Base-by-base conservation (phyloP, 768 basidiomycete genomes). In the Boletus barrowsii region DNA sequence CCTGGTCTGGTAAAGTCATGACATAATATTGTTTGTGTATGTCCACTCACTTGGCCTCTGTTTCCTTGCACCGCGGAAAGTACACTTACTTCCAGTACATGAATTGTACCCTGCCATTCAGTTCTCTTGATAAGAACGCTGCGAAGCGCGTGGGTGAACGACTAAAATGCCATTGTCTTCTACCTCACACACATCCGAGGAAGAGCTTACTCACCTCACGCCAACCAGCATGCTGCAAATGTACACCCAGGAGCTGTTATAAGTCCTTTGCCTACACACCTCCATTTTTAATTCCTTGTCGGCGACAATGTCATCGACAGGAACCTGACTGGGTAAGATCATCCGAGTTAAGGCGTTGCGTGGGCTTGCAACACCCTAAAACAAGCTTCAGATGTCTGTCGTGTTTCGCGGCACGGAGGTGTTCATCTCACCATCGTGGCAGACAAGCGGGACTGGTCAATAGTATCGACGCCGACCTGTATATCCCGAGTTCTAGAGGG, bases 201-300 rank as follows among this genome's bases (percentile, higher is more conserved):
- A 14, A 15, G 13, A 54, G 3, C 29, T 29, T 5, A 61, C 79
- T 51, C 49, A 85, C 86, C 87, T 75, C 90, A 73, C 0, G 86
- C 90, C 24, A 94, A 64, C 68, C 96, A 93, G 63, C 88, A 97
- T 0, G 89, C 88, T 11, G 90, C 86, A 60, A 96, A 96, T 3
- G 94, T 97, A 59, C 87, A 85, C 40, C 84, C 94, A 14, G 92
- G 93, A 4, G 94, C 90, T 14, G 94, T 94, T 62, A 95, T 91
- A 70, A 26, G 26, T 24, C 24, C 24, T 24, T 24, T 24, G 24
- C 24, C 3, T 24, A 24, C 4, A 24, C 24, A 24, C 24, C 22
- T 22, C n/a, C 22, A 24, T 24, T 24, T 24, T 24, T 3, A 2
- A 24, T 24, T 24, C 22, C 22, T 24, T 24, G 22, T 24, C 22